phyloP scores from a whole-genome alignment of 2,329 filamentous ascomycete species.

The Pseudofabraea citricarpa region DNA sequence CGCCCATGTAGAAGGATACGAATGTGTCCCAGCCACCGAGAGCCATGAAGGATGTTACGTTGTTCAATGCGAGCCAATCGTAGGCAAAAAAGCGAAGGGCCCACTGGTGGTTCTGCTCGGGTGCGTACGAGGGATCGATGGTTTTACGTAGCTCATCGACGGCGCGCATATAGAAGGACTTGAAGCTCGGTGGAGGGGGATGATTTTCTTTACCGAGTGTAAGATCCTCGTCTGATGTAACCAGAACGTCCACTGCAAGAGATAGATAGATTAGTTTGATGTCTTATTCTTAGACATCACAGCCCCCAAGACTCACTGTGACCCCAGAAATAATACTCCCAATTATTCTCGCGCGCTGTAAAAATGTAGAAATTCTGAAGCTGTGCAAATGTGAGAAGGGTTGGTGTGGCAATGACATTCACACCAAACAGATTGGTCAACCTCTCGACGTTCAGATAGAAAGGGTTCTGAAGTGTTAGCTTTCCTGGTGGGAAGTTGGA shows the following conservation, averaged over 20 bases:
- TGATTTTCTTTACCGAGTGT: background rate
- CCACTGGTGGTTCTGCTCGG: constrained; percentile 30
- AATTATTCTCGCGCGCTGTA: constrained; percentile 35
- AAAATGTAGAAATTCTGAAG: constrained; percentile 47
- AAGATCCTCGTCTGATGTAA: background rate
- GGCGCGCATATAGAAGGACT: constrained; percentile 10
- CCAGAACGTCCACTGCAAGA: constrained; percentile 1
- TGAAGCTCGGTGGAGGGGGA: constrained; percentile 1
- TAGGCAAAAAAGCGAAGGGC: constrained; percentile 48
- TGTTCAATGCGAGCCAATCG: constrained; percentile 50
- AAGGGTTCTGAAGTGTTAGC: constrained; percentile 45
- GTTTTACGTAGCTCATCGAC: constrained; percentile 9
- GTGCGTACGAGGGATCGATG: constrained; percentile 4
- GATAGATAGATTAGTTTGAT: too few relatives aligned
- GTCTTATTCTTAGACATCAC: background rate
- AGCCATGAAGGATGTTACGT: constrained; percentile 39
- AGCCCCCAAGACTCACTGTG: constrained; percentile 30
- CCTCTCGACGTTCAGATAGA: constrained; percentile 44
- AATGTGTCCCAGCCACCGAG: constrained; percentile 49
- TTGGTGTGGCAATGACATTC: constrained; percentile 38
- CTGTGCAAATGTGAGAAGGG: constrained; percentile 45
- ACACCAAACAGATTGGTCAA: constrained; percentile 41
- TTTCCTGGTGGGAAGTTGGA: constrained; percentile 33
- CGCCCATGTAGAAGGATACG: constrained; percentile 50
- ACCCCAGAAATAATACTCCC: constrained; percentile 46